These are phyloP conservation scores for Silybum marianum DNA, from an alignment of 129 eudicot species.

Conservation along the genomic window DNA sequence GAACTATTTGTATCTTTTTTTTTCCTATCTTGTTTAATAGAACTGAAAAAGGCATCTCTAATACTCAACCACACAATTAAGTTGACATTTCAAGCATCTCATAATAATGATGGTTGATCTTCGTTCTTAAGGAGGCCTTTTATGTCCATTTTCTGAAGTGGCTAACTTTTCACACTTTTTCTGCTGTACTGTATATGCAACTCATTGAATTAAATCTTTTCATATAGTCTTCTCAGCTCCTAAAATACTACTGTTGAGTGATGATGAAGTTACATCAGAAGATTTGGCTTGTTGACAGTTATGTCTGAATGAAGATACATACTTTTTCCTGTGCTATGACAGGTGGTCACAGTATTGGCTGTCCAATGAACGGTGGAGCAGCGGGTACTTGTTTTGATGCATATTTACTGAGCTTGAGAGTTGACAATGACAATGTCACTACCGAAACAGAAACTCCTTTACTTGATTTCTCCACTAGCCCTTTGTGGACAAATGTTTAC, in stretches of 20 bases:
- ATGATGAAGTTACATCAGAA: neutral
- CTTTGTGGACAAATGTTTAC: slow-evolving; percentile 85
- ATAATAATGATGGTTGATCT: neutral
- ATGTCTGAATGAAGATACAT: slow-evolving; percentile 4
- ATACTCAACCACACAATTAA: neutral
- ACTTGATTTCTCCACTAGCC: slow-evolving; percentile 92
- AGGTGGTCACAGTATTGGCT: slow-evolving; percentile 91
- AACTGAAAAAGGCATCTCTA: neutral
- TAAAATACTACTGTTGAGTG: neutral
- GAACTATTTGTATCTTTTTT: neutral
- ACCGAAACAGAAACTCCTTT: slow-evolving; percentile 97
- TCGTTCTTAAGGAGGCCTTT: neutral
- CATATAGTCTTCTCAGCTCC: neutral
- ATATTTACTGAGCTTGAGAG: slow-evolving; percentile 80
- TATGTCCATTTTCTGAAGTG: neutral
- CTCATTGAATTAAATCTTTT: neutral
- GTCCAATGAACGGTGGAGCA: slow-evolving; percentile 84
- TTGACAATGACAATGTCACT: slow-evolving; percentile 79
- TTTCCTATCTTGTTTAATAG: neutral
- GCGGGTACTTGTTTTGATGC: slow-evolving; percentile 95
- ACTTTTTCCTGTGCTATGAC: slow-evolving; percentile 29
- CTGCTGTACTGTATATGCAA: neutral
- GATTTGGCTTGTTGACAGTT: slow-evolving; percentile 6
- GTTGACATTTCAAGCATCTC: neutral
- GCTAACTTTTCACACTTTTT: neutral